Base-by-base conservation (phyloP, 2,329 filamentous ascomycete species). In the Xylaria sp. region DNA sequence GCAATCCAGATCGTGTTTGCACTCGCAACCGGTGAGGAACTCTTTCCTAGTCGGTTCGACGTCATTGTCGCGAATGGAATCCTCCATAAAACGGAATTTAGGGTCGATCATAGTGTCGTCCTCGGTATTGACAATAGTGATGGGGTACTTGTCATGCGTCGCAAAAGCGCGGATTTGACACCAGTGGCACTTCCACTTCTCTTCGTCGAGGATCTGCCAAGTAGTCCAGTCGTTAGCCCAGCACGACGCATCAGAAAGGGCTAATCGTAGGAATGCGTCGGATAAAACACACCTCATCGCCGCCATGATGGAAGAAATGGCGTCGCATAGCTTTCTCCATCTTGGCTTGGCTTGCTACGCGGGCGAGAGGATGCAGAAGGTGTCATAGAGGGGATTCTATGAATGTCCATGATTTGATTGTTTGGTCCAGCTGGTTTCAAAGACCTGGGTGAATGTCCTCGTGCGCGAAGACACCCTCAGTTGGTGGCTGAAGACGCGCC, bases 11-110 rank as follows among this genome's bases (percentile, higher is more conserved):
- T 86, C 81, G 1, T 84, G 78, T 1, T 71, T 75, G 71, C 92
- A 96, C 49, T 84, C 77, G 72, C 92, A 96, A 2, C 92, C 92
- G 57, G 82, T 83, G 65, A 87, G 84, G 57, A 92, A 90, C 28
- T 83, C 89, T 50, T 80, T 78, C 63, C 85, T 84, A 3, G 84
- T 84, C 12, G 83, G 80, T 45, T 83, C 74, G 0, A 94, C 88
- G 19, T 86, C 89, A 0, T 82, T 69, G 2, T 84, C 78, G 1
- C 91, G 79, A 3, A 89, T 78, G 9, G 87, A 88, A 0, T 82
- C 76, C 6, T 88, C 79, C 56, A 93, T 88, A 73, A 94, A 94
- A 0, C 80, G 80, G 69, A 95, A 96, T 40, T 84, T 78, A 0
- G 85, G 76, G 0, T 90, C 87, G 14, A 87, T 78, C n/a, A 69